These are phyloP conservation scores for Leishmania tarentolae DNA, from an alignment of 208 protist species.

Conservation along the genomic window DNA sequence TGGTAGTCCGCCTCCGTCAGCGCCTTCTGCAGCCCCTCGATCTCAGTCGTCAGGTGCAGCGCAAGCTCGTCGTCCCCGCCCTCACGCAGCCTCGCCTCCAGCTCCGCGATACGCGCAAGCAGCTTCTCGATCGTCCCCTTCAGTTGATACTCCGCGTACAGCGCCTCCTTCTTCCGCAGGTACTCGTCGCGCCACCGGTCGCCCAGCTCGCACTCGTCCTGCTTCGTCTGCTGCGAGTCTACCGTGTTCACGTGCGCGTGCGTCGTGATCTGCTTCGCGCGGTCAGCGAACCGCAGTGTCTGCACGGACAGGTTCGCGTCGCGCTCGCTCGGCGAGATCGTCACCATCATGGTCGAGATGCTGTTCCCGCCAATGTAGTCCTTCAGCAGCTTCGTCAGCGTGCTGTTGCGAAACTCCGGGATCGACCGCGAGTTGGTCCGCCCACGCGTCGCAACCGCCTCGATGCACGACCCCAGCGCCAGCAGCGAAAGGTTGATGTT, in stretches of 20 bases:
- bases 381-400: constrained; percentile 90
- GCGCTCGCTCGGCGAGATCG: constrained; percentile 81
- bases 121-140: constrained; percentile 65
- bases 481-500: constrained; percentile 93
- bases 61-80: constrained; percentile 59
- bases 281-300: constrained; percentile 86
- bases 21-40: constrained; percentile 53
- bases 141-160: constrained; percentile 75
- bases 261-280: constrained; percentile 82
- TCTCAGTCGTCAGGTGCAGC: constrained; percentile 61
- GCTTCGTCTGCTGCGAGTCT: constrained; percentile 38
- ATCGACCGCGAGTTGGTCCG: constrained; percentile 56
- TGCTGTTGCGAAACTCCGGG: constrained; percentile 81
- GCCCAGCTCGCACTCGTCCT: constrained; percentile 39
- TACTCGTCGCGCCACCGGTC: constrained; percentile 65
- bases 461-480: constrained; percentile 70
- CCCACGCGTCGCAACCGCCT: constrained; percentile 55
- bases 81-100: constrained; percentile 59
- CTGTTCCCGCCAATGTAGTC: constrained; percentile 79
- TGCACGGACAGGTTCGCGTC: constrained; percentile 84
- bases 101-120: constrained; percentile 57
- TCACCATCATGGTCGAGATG: constrained; percentile 94
- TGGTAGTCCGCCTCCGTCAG: constrained; percentile 67
- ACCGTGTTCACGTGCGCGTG: constrained; percentile 85
- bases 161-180: constrained; percentile 75